Evolutionary conservation across 2,329 filamentous ascomycete species (phyloP).

Genomic region (Botrytis medusae): DNA sequence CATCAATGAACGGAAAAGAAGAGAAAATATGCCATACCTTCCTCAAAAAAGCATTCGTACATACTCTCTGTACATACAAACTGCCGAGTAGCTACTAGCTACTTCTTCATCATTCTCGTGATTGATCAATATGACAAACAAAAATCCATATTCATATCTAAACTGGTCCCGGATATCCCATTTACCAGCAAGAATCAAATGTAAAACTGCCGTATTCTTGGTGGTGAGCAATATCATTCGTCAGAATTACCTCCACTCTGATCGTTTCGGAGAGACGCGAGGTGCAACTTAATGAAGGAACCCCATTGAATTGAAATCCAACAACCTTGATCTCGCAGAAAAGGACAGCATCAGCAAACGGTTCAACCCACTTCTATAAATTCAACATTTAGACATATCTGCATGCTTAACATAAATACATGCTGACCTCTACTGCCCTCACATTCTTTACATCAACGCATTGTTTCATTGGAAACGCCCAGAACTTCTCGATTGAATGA

Average conservation of each 20-base stretch:
- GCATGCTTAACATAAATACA: slow-evolving; percentile 9
- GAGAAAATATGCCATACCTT: background rate
- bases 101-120: background rate
- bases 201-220: background rate
- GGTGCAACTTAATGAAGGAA: background rate
- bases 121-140: background rate
- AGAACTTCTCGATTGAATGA: background rate
- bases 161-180: background rate
- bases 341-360: slow-evolving; percentile 9
- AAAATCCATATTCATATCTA: background rate
- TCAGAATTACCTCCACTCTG: slow-evolving; percentile 5
- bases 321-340: slow-evolving; percentile 7
- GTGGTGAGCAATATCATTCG: slow-evolving; percentile 1
- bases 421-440: background rate
- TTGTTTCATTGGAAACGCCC: background rate
- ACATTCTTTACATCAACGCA: background rate
- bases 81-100: background rate
- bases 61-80: background rate
- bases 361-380: slow-evolving; percentile 13
- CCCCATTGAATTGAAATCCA: background rate
- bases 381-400: background rate
- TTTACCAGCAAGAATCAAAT: background rate
- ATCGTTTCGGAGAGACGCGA: background rate
- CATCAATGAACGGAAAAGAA: background rate
- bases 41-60: background rate